phyloP scores from a whole-genome alignment of 768 basidiomycete genomes.

The Sarcodon sp. region DNA sequence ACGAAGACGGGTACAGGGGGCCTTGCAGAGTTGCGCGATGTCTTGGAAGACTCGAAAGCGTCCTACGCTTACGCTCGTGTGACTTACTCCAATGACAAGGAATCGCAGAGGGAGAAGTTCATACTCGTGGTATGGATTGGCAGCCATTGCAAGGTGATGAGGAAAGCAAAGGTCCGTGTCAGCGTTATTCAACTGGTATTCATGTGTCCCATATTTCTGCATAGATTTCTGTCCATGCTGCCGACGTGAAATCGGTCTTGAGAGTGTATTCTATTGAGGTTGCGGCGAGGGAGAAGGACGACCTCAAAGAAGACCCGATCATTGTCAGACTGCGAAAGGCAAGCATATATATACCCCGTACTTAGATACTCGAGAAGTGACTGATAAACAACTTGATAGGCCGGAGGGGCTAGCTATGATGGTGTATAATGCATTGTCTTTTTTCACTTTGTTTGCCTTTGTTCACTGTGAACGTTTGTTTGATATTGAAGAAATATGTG shows the following conservation, averaged over 20 bases:
- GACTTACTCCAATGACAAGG: constrained; percentile 76
- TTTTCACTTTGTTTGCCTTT: not conserved
- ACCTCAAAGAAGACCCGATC: constrained; percentile 82
- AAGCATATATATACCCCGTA: constrained; percentile 12
- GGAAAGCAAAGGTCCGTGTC: constrained; percentile 69
- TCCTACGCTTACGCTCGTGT: constrained; percentile 81
- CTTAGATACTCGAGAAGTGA: constrained; percentile 6
- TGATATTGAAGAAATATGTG: not conserved
- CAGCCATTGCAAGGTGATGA: constrained; percentile 74
- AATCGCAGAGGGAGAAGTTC: constrained; percentile 83
- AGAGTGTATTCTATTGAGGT: constrained; percentile 81
- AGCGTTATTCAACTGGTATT: not conserved
- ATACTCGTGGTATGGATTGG: constrained; percentile 82
- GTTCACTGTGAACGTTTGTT: not conserved
- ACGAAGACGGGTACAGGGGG: constrained; percentile 74
- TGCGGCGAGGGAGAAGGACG: constrained; percentile 68
- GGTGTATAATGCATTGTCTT: constrained; percentile 36
- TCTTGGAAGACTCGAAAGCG: constrained; percentile 61
- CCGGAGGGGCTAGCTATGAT: constrained; percentile 84
- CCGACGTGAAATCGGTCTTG: constrained; percentile 76
- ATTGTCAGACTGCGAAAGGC: constrained; percentile 75
- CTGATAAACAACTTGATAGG: constrained; percentile 29
- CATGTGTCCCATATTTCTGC: not conserved
- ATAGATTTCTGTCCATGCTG: constrained; percentile 85
- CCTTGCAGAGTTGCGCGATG: constrained; percentile 61